Evolutionary conservation across 2,329 filamentous ascomycete genomes (phyloP).

Genomic region (Paecilomyces sp.): DNA sequence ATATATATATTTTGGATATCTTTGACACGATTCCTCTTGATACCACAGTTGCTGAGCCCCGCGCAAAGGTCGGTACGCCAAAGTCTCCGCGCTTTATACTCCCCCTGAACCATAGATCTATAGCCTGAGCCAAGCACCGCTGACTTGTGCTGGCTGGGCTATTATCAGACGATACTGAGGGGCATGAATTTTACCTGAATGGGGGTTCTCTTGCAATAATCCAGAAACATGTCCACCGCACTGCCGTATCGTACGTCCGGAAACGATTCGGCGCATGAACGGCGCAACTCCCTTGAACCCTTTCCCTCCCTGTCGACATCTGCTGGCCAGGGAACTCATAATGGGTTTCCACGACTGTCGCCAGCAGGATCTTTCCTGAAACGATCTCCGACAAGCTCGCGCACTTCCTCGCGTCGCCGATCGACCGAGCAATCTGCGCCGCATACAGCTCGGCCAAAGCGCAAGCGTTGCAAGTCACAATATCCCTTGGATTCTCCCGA

Average conservation of each 20-base stretch:
- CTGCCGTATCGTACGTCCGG: slow-evolving; percentile 34
- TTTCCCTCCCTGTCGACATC: slow-evolving; percentile 44
- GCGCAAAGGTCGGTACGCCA: neutral
- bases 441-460: slow-evolving; percentile 36
- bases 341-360: slow-evolving; percentile 49
- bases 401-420: slow-evolving; percentile 27
- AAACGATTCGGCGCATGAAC: slow-evolving; percentile 28
- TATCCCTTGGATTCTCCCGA: slow-evolving; percentile 68
- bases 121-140: neutral
- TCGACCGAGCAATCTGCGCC: slow-evolving; percentile 32
- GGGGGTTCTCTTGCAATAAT: slow-evolving; percentile 9
- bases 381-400: slow-evolving; percentile 43
- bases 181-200: neutral
- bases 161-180: neutral
- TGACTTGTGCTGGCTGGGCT: neutral
- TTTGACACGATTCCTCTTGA: neutral
- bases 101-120: neutral
- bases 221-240: slow-evolving; percentile 26
- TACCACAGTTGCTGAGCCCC: neutral
- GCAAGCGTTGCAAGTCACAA: slow-evolving; percentile 60
- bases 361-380: slow-evolving; percentile 53
- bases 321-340: slow-evolving; percentile 33
- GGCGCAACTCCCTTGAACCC: slow-evolving; percentile 56
- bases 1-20: neutral
- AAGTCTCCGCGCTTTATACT: neutral